Evolutionary conservation across 1,284 basidiomycete species (phyloP).

Genomic region (Malassezia restricta): DNA sequence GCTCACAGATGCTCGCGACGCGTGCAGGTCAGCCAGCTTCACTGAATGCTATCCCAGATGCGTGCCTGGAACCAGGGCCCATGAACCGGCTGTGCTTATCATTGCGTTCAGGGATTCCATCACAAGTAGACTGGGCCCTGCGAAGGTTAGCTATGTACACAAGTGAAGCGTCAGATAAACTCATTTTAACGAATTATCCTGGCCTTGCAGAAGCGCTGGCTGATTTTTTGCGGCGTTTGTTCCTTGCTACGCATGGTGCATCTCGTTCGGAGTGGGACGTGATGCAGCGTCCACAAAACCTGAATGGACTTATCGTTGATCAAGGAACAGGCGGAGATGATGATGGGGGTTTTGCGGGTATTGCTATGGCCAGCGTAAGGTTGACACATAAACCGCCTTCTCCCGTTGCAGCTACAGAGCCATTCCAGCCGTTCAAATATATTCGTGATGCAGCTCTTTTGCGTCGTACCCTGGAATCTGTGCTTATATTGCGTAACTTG

Average conservation of each 20-base stretch:
- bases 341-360: constrained; percentile 6
- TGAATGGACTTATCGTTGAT: constrained; percentile 10
- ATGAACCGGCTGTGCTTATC: constrained; percentile 37
- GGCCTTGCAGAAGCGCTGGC: constrained; percentile 34
- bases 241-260: constrained; percentile 23
- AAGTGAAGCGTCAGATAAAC: constrained; percentile 13
- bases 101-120: constrained; percentile 34
- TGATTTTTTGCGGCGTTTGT: constrained; percentile 22
- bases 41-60: background rate
- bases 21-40: background rate
- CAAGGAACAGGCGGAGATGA: constrained; percentile 20
- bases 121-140: constrained; percentile 41
- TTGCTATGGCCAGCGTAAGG: background rate
- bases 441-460: constrained; percentile 24
- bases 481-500: constrained; percentile 32
- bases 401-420: background rate
- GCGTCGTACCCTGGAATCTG: constrained; percentile 29
- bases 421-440: constrained; percentile 2
- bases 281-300: constrained; percentile 1
- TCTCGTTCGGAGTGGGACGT: constrained; percentile 23
- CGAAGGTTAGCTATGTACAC: constrained; percentile 24
- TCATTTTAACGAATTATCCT: constrained; percentile 24
- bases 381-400: background rate
- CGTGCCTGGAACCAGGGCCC: constrained; percentile 28
- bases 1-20: background rate